These are phyloP conservation scores for Brassica nigra DNA, from an alignment of 345 rosid species.

Conservation along the genomic window DNA sequence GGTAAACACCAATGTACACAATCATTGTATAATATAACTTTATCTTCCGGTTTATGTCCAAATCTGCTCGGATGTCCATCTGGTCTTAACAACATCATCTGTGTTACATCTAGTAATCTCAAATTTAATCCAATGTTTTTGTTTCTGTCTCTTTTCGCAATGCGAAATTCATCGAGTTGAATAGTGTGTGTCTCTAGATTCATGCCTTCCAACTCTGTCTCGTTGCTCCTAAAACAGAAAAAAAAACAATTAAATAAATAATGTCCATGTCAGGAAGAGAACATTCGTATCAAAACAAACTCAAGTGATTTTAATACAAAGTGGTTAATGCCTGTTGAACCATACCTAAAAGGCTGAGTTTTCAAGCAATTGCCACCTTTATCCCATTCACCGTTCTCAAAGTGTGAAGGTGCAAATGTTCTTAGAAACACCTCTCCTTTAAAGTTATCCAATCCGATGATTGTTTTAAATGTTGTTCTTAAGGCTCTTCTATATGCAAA, in stretches of 20 bases:
- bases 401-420: conserved; percentile 58
- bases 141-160: conserved; percentile 51
- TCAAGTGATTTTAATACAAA: not conserved
- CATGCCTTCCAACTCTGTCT: conserved; percentile 47
- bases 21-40: conserved; percentile 70
- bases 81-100: conserved; percentile 56
- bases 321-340: conserved; percentile 35
- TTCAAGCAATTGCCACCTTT: conserved; percentile 67
- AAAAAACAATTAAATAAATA: too few relatives aligned
- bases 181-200: conserved; percentile 61
- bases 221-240: conserved; percentile 39
- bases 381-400: conserved; percentile 70
- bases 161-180: conserved; percentile 65
- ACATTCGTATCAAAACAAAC: not conserved
- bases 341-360: conserved; percentile 52
- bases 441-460: conserved; percentile 43
- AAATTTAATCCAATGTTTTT: not conserved
- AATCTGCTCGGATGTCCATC: conserved; percentile 79
- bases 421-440: conserved; percentile 56
- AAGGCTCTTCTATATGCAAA: conserved; percentile 65
- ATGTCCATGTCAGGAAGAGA: conserved; percentile 4
- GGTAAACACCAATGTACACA: conserved; percentile 95
- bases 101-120: conserved; percentile 59
- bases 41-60: conserved; percentile 67
- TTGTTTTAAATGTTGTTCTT: conserved; percentile 53